These are phyloP conservation scores for Collybiopsis luxurians DNA, from an alignment of 768 basidiomycete genomes.

Conservation along the genomic window DNA sequence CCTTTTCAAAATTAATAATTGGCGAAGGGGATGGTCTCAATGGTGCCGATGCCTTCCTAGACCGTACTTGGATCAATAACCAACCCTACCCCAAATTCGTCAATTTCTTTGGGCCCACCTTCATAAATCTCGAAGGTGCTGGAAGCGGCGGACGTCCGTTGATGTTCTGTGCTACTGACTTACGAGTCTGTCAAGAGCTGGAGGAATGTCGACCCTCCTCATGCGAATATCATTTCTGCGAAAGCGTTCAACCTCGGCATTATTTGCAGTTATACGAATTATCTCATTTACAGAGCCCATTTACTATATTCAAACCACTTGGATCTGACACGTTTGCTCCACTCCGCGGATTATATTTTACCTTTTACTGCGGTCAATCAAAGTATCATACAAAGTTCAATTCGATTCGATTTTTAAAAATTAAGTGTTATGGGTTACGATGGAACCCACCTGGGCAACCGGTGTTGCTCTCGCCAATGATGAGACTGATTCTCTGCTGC, in stretches of 20 bases:
- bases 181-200: constrained; percentile 55
- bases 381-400: constrained; percentile 79
- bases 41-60: constrained; percentile 66
- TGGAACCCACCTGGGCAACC: constrained; percentile 60
- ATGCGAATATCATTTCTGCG: constrained; percentile 65
- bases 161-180: constrained; percentile 70
- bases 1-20: constrained; percentile 86
- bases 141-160: constrained; percentile 76
- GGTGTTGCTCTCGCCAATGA: constrained; percentile 54
- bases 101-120: constrained; percentile 35
- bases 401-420: constrained; percentile 53
- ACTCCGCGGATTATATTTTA: constrained; percentile 73
- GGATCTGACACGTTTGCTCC: constrained; percentile 20
- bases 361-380: constrained; percentile 74
- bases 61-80: constrained; percentile 59
- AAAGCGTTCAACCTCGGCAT: constrained; percentile 67
- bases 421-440: constrained; percentile 72
- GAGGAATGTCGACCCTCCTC: constrained; percentile 58
- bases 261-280: constrained; percentile 74
- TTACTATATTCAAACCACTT: background rate
- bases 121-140: constrained; percentile 84
- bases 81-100: background rate
- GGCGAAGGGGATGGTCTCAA: constrained; percentile 78
- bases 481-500: constrained; percentile 22
- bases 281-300: constrained; percentile 50